Evolutionary conservation across 228 moss, liverwort and hornwort species (phyloP), one percentile per base, ranked within the genome.

Genomic region (Sphagnum magellanicum): DNA sequence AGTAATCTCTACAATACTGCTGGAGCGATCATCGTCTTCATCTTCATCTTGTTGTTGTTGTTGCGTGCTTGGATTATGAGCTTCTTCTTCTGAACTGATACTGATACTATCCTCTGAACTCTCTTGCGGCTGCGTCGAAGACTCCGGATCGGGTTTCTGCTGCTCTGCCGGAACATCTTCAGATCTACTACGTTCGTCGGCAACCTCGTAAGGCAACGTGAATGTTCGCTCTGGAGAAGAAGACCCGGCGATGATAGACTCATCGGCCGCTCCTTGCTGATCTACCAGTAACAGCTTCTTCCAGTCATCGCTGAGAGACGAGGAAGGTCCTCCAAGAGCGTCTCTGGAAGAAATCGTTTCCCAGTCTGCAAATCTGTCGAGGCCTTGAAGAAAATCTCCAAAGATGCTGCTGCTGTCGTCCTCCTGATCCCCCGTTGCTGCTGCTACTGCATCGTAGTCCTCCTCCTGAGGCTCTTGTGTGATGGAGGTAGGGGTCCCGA

Each of bases 301-400:
- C 10, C 66, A 16, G 48, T 86, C 86, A 67, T 78, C 80, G 32
- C 32, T 32, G 32, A 32, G 32, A 1, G 74, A 64, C 16, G 83
- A 86, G 6, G 74, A 83, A 0, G 74, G 78, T 32, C 61, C 77
- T 65, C 74, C 83, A 10, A 70, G 79, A 78, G 83, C 77, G 10
- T 79, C 81, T 68, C 77, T 73, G 13, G 77, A 79, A 32, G 32
- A 32, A 57, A 86, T 70, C 4, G 83, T 86, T 65, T 86, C 86
- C 86, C 86, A 86, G 67, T 86, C 86, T 5, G 60, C 70, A 6
- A 86, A 72, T 75, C 82, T 86, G 63, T 86, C 86, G 7, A 67
- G 82, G 11, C 68, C 65, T 55, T 63, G 32, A 32, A 32, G 73
- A n/a, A 6, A 69, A 52, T 80, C 79, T n/a, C 73, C 66, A 52